Evolutionary conservation across 2,329 filamentous ascomycete species (phyloP).

Genomic region (Phyllosticta citribraziliensis): DNA sequence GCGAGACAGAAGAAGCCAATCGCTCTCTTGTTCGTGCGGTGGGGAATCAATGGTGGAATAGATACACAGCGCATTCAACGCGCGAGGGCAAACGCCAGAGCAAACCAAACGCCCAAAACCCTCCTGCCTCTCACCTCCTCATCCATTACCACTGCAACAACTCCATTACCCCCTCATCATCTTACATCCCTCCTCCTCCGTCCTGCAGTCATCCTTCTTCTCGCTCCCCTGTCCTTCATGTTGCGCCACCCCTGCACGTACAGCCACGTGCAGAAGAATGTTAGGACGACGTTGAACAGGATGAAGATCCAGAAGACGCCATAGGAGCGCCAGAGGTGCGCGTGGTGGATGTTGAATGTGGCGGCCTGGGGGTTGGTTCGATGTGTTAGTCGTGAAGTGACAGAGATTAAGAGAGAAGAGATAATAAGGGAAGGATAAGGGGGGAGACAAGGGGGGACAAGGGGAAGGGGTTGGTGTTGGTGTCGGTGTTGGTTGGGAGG

Average conservation of each 20-base stretch:
- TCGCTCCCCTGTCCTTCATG: constrained; percentile 17
- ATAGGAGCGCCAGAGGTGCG: constrained; percentile 56
- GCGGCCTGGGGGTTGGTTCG: constrained; percentile 13
- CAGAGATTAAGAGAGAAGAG: not conserved
- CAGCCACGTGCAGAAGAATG: constrained; percentile 45
- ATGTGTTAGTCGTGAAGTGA: not conserved
- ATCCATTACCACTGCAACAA: not conserved
- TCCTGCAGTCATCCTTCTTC: constrained; percentile 17
- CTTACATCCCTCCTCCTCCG: constrained; percentile 4
- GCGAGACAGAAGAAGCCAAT: too few species aligned
- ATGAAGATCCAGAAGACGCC: constrained; percentile 49
- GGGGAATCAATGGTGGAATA: too few species aligned
- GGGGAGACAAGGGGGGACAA: not conserved
- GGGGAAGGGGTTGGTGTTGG: not conserved
- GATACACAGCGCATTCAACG: too few species aligned
- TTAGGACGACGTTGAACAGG: constrained; percentile 51
- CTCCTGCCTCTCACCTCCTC: not conserved
- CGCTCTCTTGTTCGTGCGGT: too few species aligned
- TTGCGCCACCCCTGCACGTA: constrained; percentile 37
- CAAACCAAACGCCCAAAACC: not conserved
- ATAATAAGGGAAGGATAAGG: not conserved
- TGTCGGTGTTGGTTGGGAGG: too few species aligned
- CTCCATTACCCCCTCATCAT: not conserved
- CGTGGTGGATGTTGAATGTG: constrained; percentile 51
- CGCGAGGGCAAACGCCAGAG: not conserved